Evolutionary conservation across 2,329 filamentous ascomycete species (phyloP).

Genomic region (Amylocarpus encephaloides): DNA sequence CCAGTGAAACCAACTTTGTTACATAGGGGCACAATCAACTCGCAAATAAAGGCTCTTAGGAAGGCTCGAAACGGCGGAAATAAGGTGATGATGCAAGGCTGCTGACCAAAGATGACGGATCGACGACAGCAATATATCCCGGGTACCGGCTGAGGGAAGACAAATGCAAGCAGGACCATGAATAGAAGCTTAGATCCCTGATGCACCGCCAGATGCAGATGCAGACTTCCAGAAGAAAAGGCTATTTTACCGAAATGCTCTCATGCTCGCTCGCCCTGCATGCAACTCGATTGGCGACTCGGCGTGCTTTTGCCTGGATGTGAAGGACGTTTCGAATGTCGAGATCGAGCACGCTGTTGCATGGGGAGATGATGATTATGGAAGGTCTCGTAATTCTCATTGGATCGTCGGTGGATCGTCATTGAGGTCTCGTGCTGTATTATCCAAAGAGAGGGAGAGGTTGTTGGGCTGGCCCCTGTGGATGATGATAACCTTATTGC

Average conservation of each 20-base stretch:
- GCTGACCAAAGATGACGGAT: background rate
- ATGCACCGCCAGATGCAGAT: no score
- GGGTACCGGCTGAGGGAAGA: background rate
- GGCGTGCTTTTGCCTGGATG: background rate
- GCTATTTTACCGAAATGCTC: background rate
- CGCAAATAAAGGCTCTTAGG: background rate
- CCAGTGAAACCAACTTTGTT: no score
- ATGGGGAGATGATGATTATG: no score
- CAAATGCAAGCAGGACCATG: background rate
- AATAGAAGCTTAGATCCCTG: background rate
- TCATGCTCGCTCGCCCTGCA: background rate
- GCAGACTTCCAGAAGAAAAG: background rate
- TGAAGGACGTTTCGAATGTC: background rate
- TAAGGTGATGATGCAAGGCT: background rate
- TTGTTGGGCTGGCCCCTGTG: no score
- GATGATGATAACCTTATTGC: no score
- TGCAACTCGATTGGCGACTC: background rate
- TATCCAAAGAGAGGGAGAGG: no score
- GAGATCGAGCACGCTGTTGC: no score
- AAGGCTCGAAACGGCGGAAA: background rate
- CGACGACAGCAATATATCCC: background rate
- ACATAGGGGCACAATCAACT: background rate
- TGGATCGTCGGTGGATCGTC: no score
- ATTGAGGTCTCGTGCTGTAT: no score
- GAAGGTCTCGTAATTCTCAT: no score